Base-by-base conservation (phyloP, 768 basidiomycete genomes). In the Leccinum uliginosum region DNA sequence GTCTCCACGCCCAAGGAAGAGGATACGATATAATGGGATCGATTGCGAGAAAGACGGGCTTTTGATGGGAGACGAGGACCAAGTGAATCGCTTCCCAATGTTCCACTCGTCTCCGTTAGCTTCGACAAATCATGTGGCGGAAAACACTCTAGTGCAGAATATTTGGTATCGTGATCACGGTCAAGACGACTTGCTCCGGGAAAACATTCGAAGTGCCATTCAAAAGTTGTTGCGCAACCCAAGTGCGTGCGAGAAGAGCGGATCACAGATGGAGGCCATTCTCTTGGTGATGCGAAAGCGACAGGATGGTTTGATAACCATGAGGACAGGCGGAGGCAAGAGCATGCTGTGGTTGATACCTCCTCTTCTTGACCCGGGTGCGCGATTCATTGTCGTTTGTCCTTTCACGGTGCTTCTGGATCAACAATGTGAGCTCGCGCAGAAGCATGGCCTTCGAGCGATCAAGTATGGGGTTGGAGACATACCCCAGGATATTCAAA, bases 271-370 rank as follows among this genome's bases (percentile, higher is more conserved):
- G 50, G 55, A 52, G 14, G 55, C 44, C 24, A 12, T 56, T 1
- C 55, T 56, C 3, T 17, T 52, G 26, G 3, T 53, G 0, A 52
- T 56, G 55, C 19, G 19, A 21, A 53, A 46, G n/a, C n/a, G 7
- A 7, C 50, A 53, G 15, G 55, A 56, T 46, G 55, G 32, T 27
- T 52, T 56, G 26, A 46, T 56, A 46, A 52, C 55, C 43, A 56
- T 56, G 55, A 23, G 50, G 19, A 56, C 55, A 14, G 55, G 55
- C 0, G 44, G 55, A 12, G 55, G 55, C 2, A 56, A 56, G 29
- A 56, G 55, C 32, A 45, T 56, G 50, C 10, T 52, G 23, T 56
- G 55, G 55, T 24, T 56, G 3, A 1, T 35, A 26, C 50, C 55
- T 2, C 43, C 32, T 45, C 44, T 56, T 3, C 50, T 56, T 0